Conservation (phyloP, 352 stramenopile species). For the Salisapilia sapeloensis region DNA sequence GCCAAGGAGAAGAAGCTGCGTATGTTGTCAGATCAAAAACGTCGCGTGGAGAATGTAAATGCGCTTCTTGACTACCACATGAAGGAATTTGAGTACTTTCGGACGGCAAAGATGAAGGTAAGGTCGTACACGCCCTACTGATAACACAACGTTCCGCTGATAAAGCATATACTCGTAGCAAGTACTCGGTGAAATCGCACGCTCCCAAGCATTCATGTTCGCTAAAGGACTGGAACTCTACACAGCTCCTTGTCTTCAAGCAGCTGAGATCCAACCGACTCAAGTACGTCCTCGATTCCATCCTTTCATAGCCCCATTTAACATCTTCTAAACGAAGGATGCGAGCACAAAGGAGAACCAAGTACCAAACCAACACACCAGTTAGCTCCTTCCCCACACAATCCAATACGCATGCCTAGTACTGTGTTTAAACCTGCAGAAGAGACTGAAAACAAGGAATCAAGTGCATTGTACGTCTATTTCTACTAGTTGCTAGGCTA, state of each 20-base stretch:
- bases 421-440: no score
- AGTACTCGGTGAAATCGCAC: slow-evolving; percentile 49
- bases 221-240: slow-evolving; percentile 62
- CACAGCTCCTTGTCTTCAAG: slow-evolving; percentile 21
- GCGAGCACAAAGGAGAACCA: no score
- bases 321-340: no score
- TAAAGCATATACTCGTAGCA: slow-evolving; percentile 16
- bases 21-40: slow-evolving; percentile 70
- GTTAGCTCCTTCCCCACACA: no score
- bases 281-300: no score
- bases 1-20: slow-evolving; percentile 71
- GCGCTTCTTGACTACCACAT: slow-evolving; percentile 52
- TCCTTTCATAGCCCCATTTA: no score
- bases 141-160: neutral
- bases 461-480: no score
- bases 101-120: slow-evolving; percentile 67
- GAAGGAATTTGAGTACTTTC: slow-evolving; percentile 52
- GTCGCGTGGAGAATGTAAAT: slow-evolving; percentile 72
- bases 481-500: no score
- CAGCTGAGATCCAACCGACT: neutral
- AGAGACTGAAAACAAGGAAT: no score
- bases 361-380: no score
- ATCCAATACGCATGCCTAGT: no score
- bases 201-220: slow-evolving; percentile 61
- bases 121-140: neutral